Percentiles rank a stretch among this genome's conserved stretches.
phyloP scores from a whole-genome alignment of 1,284 basidiomycete species.

The Leccinum subspadiceum region DNA sequence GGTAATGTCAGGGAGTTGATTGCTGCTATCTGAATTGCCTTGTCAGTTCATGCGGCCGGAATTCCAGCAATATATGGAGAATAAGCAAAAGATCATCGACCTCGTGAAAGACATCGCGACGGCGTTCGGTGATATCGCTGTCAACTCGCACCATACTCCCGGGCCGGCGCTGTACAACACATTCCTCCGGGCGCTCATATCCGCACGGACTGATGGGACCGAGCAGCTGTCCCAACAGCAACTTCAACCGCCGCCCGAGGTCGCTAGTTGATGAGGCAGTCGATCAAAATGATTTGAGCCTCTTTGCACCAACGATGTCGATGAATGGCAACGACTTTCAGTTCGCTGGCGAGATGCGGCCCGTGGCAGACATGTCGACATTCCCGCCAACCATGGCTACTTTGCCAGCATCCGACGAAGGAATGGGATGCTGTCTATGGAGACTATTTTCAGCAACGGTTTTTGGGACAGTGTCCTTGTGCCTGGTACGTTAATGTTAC shows the following conservation, averaged over 20 bases:
- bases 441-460: constrained; percentile 69
- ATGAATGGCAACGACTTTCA: constrained; percentile 50
- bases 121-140: constrained; percentile 71
- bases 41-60: constrained; percentile 75
- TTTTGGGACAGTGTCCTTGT: constrained; percentile 86
- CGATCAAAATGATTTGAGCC: constrained; percentile 26
- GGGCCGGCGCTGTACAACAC: constrained; percentile 78
- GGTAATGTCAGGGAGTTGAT: constrained; percentile 41
- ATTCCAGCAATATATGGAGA: constrained; percentile 74
- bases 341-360: constrained; percentile 77
- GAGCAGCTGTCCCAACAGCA: constrained; percentile 21
- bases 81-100: constrained; percentile 68
- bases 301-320: constrained; percentile 26
- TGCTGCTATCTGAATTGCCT: constrained; percentile 8
- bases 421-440: constrained; percentile 66
- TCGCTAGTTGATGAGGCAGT: constrained; percentile 16
- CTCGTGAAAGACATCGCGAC: constrained; percentile 81
- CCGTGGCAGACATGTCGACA: constrained; percentile 71
- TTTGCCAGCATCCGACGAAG: constrained; percentile 44
- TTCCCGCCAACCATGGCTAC: constrained; percentile 81
- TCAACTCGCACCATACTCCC: constrained; percentile 69
- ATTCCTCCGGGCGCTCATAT: constrained; percentile 79
- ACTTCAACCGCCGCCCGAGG: constrained; percentile 25
- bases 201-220: constrained; percentile 51
- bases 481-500: constrained; percentile 54